phyloP scores from a whole-genome alignment of 257 asterid species.

The Scutellaria barbata region DNA sequence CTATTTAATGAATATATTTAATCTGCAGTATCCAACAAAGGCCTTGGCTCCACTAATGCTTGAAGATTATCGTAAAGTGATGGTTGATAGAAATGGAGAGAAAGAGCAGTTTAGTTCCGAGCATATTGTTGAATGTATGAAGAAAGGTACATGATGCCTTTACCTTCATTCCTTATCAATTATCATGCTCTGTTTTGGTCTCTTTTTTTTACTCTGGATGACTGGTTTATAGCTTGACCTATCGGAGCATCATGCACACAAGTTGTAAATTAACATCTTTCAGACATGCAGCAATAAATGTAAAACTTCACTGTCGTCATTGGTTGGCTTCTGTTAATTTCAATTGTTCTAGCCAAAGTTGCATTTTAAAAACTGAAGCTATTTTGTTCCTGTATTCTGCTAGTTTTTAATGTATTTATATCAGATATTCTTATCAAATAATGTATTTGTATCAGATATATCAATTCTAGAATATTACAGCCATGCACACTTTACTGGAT shows the following conservation, averaged over 20 bases:
- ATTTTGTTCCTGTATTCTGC: neutral
- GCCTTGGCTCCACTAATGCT: conserved; percentile 91
- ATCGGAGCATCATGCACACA: neutral
- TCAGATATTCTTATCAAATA: neutral
- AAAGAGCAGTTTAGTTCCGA: conserved; percentile 73
- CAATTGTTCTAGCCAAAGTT: neutral
- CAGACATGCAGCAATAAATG: neutral
- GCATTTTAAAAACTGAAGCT: neutral
- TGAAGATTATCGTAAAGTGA: conserved; percentile 83
- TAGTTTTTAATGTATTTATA: neutral
- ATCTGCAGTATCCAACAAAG: conserved; percentile 88
- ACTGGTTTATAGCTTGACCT: neutral
- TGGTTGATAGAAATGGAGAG: conserved; percentile 90
- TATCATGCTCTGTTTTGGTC: neutral
- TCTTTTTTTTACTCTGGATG: conserved; percentile 2
- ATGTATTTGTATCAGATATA: neutral
- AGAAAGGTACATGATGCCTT: conserved; percentile 55
- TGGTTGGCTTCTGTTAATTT: neutral
- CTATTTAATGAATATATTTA: conserved; percentile 21
- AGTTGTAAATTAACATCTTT: neutral
- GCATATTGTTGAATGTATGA: conserved; percentile 78
- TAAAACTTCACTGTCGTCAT: neutral
- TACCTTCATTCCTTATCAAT: neutral
- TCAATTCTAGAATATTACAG: neutral
- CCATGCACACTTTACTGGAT: neutral